Percentiles rank a stretch among this genome's conserved stretches.
Conservation (phyloP, 306 rosid genomes). For the Morella rubra region DNA sequence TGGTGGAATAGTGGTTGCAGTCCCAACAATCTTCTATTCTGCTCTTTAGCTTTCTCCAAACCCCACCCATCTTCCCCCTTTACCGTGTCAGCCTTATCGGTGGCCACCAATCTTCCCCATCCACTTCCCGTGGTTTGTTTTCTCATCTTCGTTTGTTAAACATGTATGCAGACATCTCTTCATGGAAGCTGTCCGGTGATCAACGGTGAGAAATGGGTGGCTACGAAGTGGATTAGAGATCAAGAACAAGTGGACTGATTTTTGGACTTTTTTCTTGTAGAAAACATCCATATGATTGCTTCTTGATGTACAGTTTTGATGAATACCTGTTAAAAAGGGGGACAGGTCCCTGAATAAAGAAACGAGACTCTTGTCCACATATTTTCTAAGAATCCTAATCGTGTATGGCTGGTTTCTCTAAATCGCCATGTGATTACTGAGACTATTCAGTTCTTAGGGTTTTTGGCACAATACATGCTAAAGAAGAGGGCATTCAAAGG, state of each 20-base stretch:
- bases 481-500: not conserved
- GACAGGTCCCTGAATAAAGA: not conserved
- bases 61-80: too few species aligned
- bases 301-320: constrained; percentile 1
- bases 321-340: not conserved
- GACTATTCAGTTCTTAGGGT: not conserved
- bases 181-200: constrained; percentile 76
- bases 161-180: constrained; percentile 53
- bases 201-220: constrained; percentile 72
- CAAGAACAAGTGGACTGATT: constrained; percentile 26
- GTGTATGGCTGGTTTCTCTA: not conserved
- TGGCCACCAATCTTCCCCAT: too few species aligned
- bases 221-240: constrained; percentile 66
- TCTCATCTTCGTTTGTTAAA: constrained; percentile 7
- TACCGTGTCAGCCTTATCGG: too few species aligned
- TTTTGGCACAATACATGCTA: not conserved
- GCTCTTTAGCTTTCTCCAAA: too few species aligned
- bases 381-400: not conserved
- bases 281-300: not conserved
- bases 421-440: too few species aligned
- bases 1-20: too few species aligned
- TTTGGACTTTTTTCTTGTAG: constrained; percentile 1
- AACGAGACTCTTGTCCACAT: not conserved
- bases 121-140: not conserved
- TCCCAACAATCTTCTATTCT: too few species aligned